A percentile compares a stretch with the other conserved stretches of the same genome.
These are phyloP conservation scores for Parietichytrium sp. DNA, from an alignment of 108 stramenopile genomes.

Conservation along the genomic window DNA sequence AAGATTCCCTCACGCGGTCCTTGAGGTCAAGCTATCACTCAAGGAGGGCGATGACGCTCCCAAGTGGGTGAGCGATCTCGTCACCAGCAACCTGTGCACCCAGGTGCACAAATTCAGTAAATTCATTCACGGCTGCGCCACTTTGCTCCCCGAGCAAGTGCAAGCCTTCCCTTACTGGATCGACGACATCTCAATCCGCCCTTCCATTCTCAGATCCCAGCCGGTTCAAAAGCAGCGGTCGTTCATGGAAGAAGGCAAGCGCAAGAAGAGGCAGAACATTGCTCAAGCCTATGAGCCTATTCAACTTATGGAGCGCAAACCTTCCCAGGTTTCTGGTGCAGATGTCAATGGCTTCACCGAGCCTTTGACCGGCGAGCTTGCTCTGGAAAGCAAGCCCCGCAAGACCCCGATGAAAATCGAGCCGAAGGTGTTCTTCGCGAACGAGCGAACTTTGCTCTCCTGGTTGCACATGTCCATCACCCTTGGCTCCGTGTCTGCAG, in stretches of 20 bases:
- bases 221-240: constrained; percentile 39
- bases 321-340: neutral
- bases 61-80: constrained; percentile 85
- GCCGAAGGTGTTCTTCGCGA: constrained; percentile 95
- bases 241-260: constrained; percentile 23
- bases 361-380: neutral
- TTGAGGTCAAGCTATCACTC: constrained; percentile 91
- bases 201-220: constrained; percentile 65
- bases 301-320: constrained; percentile 35
- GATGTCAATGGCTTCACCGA: neutral
- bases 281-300: neutral
- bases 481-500: constrained; percentile 73
- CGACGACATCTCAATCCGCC: constrained; percentile 83
- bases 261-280: constrained; percentile 26
- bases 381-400: constrained; percentile 71
- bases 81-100: constrained; percentile 78
- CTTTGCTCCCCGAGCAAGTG: constrained; percentile 86
- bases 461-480: constrained; percentile 86
- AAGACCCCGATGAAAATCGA: constrained; percentile 82
- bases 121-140: constrained; percentile 84
- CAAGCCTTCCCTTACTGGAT: constrained; percentile 91
- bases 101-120: constrained; percentile 91
- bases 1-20: constrained; percentile 90
- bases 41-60: constrained; percentile 78
- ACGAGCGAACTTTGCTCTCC: constrained; percentile 92